Evolutionary conservation across 345 rosid genomes (phyloP).

Genomic region (Erodium maritimum): DNA sequence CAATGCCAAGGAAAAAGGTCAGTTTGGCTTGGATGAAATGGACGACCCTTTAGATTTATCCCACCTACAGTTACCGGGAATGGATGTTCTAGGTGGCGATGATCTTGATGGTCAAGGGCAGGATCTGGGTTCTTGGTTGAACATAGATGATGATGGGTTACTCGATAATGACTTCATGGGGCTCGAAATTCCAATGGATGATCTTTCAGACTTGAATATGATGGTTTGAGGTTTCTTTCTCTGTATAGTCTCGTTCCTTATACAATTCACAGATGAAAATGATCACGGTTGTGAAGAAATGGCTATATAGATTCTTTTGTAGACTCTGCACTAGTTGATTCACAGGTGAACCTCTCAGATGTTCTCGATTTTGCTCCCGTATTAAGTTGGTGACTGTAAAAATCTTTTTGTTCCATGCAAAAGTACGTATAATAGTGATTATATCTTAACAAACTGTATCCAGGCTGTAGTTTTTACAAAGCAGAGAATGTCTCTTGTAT

Average conservation of each 20-base stretch:
- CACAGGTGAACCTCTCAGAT: constrained; percentile 38
- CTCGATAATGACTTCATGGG: constrained; percentile 87
- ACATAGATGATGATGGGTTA: constrained; percentile 83
- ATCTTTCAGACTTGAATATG: constrained; percentile 90
- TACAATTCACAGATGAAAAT: constrained; percentile 49
- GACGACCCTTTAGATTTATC: constrained; percentile 71
- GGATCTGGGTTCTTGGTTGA: constrained; percentile 89
- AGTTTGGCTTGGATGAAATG: constrained; percentile 46
- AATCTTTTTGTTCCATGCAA: constrained; percentile 32
- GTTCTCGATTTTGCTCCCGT: constrained; percentile 32
- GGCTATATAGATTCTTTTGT: constrained; percentile 73
- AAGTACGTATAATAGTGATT: constrained; percentile 32
- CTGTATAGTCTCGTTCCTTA: constrained; percentile 77
- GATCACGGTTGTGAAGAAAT: constrained; percentile 36
- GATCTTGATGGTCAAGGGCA: constrained; percentile 48
- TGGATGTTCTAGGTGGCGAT: constrained; percentile 44
- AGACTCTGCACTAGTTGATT: constrained; percentile 29
- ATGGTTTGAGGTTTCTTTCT: constrained; percentile 66
- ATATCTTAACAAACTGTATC: constrained; percentile 34
- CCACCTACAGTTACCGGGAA: constrained; percentile 55
- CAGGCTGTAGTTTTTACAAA: constrained; percentile 44
- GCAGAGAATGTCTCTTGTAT: constrained; percentile 65
- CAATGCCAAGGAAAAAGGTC: constrained; percentile 41
- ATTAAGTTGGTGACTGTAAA: constrained; percentile 61
- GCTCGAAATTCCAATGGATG: constrained; percentile 98